Evolutionary conservation across 352 stramenopile genomes (phyloP).

Genomic region (Phytophthora pinifolia): DNA sequence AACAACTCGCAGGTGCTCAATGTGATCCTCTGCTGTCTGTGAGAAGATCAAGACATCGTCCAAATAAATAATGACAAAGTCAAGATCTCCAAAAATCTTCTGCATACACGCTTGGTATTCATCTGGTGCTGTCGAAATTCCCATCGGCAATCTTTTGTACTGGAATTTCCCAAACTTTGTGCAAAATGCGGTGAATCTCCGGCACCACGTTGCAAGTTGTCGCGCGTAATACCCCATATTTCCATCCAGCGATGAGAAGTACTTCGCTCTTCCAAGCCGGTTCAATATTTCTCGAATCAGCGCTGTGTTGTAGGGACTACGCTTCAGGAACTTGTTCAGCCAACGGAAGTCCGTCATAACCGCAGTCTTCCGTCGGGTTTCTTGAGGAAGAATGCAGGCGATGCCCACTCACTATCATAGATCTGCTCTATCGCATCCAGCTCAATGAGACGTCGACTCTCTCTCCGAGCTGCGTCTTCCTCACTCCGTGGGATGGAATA

Average conservation of each 20-base stretch:
- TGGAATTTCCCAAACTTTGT: conserved; percentile 7
- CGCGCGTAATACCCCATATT: conserved; percentile 19
- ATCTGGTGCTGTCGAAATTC: conserved; percentile 10
- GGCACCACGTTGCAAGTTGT: background rate
- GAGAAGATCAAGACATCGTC: conserved; percentile 17
- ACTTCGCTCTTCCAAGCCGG: conserved; percentile 10
- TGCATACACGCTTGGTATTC: conserved; percentile 17
- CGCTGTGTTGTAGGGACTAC: background rate
- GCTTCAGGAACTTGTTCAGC: conserved; percentile 12
- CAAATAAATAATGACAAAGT: conserved; percentile 17
- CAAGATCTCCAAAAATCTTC: conserved; percentile 5
- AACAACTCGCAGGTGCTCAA: conserved; percentile 8
- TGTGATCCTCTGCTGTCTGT: conserved; percentile 4
- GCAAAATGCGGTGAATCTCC: conserved; percentile 4
- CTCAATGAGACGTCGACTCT: conserved; percentile 3
- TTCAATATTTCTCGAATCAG: conserved; percentile 1
- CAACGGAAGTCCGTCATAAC: conserved; percentile 7
- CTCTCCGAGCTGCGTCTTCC: background rate
- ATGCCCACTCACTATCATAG: conserved; percentile 8
- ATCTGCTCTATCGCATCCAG: conserved; percentile 16
- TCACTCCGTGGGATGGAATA: conserved; percentile 1
- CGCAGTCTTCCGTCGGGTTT: conserved; percentile 11
- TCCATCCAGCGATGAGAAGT: conserved; percentile 9
- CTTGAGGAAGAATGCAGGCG: conserved; percentile 14
- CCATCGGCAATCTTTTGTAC: conserved; percentile 10